phyloP scores from a whole-genome alignment of 305 asterid species.

The Fraxinus sp. region DNA sequence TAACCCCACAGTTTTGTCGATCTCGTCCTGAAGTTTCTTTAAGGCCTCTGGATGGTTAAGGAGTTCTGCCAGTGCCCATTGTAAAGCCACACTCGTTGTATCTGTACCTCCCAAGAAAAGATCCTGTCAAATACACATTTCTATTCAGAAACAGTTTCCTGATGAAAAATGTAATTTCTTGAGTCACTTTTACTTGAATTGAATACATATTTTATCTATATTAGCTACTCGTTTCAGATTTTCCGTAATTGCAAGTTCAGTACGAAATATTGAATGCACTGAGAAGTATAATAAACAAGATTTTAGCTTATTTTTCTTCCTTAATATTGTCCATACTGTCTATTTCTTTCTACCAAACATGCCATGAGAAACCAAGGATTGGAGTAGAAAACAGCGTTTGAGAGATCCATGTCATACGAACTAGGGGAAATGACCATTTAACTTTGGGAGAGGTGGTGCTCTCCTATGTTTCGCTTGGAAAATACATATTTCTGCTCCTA shows the following conservation, averaged over 20 bases:
- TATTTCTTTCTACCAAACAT: neutral
- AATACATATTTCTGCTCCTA: neutral
- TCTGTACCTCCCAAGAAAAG: slow-evolving; percentile 48
- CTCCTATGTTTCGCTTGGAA: neutral
- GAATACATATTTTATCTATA: neutral
- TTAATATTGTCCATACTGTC: neutral
- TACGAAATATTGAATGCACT: neutral
- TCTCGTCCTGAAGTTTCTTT: slow-evolving; percentile 36
- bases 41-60: slow-evolving; percentile 38
- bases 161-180: neutral
- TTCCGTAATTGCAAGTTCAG: neutral
- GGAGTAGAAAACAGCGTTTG: neutral
- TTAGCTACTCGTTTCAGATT: neutral
- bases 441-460: neutral
- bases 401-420: neutral
- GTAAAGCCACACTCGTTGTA: slow-evolving; percentile 49
- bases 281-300: neutral
- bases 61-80: slow-evolving; percentile 53
- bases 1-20: slow-evolving; percentile 33
- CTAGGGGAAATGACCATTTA: neutral
- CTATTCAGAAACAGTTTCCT: neutral
- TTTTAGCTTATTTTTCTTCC: neutral
- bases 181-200: neutral
- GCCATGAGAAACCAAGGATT: neutral
- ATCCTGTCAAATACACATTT: slow-evolving; percentile 31